Base-by-base conservation (phyloP, 805 yeast genomes). In the Zygotorulaspora sp. region DNA sequence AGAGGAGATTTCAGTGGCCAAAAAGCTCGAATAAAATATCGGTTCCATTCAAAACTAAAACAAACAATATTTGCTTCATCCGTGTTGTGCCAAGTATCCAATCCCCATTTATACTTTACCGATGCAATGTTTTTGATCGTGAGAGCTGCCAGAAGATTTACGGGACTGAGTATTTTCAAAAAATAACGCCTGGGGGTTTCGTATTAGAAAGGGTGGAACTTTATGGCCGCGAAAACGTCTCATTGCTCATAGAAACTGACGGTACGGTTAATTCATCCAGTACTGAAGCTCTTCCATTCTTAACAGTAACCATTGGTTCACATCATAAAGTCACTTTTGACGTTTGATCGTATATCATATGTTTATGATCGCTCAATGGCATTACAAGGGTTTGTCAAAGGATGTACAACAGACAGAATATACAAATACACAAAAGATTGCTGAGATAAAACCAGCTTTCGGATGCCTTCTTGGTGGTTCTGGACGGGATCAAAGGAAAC, bases 91-190 rank as follows among this genome's bases (percentile, higher is more conserved):
- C 55, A 1, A 24, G 39, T 13, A 36, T 32, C 9, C 22, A 18
- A 12, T 25, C 31, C 10, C 17, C 37, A 13, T 15, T 29, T 12
- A 23, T 40, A 6, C 35, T 36, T 6, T 29, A 48, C 15, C 48
- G 58, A 22, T 48, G 53, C 30, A 51, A 48, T 29, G 27, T 58
- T 3, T 54, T 45, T 37, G 56, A 50, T 16, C 31, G 17, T 2
- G 48, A 47, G 6, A 38, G 46, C n/a, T 44, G 43, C 31, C n/a
- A 35, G n/a, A n/a, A 26, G 5, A 14, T 54, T 5, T 33, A 40
- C 30, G 26, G 35, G 9, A 37, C 41, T 22, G 37, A 38, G n/a
- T 20, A 21, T 3, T 55, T 44, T 31, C 32, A 34, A 17, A 16
- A 27, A 4, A 25, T 30, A 9, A 39, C 47, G 2, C 34, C 32